A percentile compares a stretch with the other conserved stretches of the same genome.
Conservation (phyloP, 805 yeast species). For the Starmera pachycereana region DNA sequence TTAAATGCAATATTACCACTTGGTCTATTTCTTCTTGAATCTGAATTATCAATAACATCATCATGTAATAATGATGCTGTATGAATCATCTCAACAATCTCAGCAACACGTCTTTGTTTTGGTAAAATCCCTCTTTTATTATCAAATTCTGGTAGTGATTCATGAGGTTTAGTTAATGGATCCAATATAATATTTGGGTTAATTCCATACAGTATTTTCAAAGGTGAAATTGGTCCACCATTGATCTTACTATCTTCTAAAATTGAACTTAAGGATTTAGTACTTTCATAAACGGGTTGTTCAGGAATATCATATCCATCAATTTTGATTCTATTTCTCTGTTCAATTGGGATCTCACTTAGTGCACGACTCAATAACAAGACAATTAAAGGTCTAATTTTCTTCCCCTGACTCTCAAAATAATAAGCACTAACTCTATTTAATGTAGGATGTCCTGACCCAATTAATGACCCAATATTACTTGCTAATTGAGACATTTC, state of each 20-base stretch:
- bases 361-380: constrained; percentile 75
- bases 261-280: constrained; percentile 41
- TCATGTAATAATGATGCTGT: constrained; percentile 94
- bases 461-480: constrained; percentile 78
- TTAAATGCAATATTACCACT: constrained; percentile 90
- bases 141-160: constrained; percentile 48
- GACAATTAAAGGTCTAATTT: constrained; percentile 86
- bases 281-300: constrained; percentile 52
- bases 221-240: constrained; percentile 64
- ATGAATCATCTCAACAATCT: constrained; percentile 96
- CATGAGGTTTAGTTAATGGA: constrained; percentile 78
- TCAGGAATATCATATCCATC: constrained; percentile 58
- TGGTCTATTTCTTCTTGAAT: constrained; percentile 81
- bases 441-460: constrained; percentile 88
- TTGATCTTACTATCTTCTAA: constrained; percentile 35
- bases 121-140: constrained; percentile 74
- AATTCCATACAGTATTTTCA: constrained; percentile 78
- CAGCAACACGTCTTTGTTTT: constrained; percentile 90
- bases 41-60: constrained; percentile 89
- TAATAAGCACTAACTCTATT: constrained; percentile 91
- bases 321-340: constrained; percentile 54
- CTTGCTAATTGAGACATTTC: constrained; percentile 87
- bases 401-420: constrained; percentile 94
- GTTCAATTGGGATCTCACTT: constrained; percentile 55
- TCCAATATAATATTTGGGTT: constrained; percentile 76